phyloP scores from a whole-genome alignment of 768 basidiomycete species.

The Naematelia encephala region DNA sequence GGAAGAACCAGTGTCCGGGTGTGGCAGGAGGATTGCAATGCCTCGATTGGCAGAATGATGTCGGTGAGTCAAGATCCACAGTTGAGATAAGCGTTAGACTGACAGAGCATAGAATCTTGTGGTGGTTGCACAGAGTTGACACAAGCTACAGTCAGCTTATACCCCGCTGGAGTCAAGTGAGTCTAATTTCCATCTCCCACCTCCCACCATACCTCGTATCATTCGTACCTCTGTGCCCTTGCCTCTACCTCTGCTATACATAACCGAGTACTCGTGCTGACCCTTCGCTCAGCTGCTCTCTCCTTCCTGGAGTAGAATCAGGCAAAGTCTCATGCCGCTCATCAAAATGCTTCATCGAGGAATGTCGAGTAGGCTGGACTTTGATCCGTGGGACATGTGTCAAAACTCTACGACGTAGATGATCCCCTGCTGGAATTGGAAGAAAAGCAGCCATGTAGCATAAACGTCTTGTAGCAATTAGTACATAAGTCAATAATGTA shows the following conservation, averaged over 20 bases:
- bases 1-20: not conserved
- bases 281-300: not conserved
- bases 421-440: not conserved
- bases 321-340: not conserved
- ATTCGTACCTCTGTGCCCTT: not conserved
- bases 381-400: not conserved
- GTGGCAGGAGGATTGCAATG: not conserved
- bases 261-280: not conserved
- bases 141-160: not conserved
- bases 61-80: not conserved
- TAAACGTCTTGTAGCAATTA: too few species aligned
- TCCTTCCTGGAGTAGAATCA: not conserved
- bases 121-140: not conserved
- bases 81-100: not conserved
- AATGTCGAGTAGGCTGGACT: not conserved
- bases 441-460: too few species aligned
- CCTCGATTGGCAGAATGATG: not conserved
- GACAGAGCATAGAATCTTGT: not conserved
- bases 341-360: not conserved
- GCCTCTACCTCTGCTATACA: not conserved
- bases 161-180: not conserved
- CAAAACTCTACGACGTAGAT: not conserved
- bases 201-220: not conserved
- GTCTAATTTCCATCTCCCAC: not conserved
- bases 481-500: too few species aligned